Base-by-base conservation (phyloP, 2,329 filamentous ascomycete genomes). In the Exophiala sideris region DNA sequence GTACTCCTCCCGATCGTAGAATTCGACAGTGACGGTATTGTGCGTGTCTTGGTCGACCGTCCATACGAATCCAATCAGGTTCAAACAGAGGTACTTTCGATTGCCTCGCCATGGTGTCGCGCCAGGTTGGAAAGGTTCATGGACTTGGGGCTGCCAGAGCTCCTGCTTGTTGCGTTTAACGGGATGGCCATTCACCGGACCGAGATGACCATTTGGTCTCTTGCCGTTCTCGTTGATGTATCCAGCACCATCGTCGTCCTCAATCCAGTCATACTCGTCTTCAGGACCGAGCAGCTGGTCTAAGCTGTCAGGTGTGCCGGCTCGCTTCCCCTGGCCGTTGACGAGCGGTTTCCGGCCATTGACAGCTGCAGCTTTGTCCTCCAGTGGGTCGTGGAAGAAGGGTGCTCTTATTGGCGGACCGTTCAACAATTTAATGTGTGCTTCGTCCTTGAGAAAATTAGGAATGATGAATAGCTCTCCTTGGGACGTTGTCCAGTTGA, bases 31-130 rank as follows among this genome's bases (percentile, higher is more conserved):
- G 9, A 99, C 86, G 1, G 94, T 99, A 68, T 97, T 84, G 64
- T 92, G 87, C 0, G 87, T 88, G 66, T 96, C 91, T 71, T 99
- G 94, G 63, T 96, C 89, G 14, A 99, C 89, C 0, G 92, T 97
- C 90, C 94, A 99, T 7, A 96, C 89, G 66, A 95, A 94, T 1
- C 95, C 94, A 49, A 91, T 89, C 55, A 99, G 76, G 67, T 97
- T 97, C 38, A 97, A 81, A 66, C 90, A 96, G 1, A 99, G 80
- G 67, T 99, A 96, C 67, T 92, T 89, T 59, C 94, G 81, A 69
- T 96, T 94, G 1, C 94, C 94, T 58, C 90, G 84, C 95, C 94
- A 99, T 0, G 92, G 92, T 0, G 94, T 99, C 50, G 91, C 91
- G 1, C 94, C 92, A 0, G 92, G 89, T 69, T 99, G 95, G 69